Evolutionary conservation across 306 rosid species (phyloP).

Genomic region (Casuarina equisetifolia): DNA sequence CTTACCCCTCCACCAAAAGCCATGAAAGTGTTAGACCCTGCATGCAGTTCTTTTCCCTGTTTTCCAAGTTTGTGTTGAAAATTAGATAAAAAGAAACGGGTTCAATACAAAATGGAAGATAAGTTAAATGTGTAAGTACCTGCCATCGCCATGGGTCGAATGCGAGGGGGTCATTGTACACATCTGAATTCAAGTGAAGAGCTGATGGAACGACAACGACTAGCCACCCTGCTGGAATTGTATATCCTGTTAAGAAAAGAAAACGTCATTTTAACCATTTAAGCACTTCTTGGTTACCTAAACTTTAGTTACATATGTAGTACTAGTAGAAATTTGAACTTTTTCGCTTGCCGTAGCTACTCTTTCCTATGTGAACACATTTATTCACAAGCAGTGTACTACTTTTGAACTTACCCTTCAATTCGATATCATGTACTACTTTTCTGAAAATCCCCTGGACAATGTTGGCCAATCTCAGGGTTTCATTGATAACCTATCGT

Average conservation of each 20-base stretch:
- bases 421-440: slow-evolving; percentile 3
- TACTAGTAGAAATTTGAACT: too few relatives aligned
- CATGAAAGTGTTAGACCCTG: slow-evolving; percentile 18
- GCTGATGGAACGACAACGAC: slow-evolving; percentile 1
- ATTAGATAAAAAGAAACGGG: neutral
- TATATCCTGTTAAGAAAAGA: slow-evolving; percentile 7
- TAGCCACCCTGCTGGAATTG: slow-evolving; percentile 10
- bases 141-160: slow-evolving; percentile 27
- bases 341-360: too few relatives aligned
- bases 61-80: neutral
- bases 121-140: neutral
- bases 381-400: too few relatives aligned
- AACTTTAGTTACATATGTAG: too few relatives aligned
- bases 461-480: slow-evolving; percentile 13
- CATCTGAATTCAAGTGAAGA: neutral
- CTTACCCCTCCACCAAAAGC: slow-evolving; percentile 18
- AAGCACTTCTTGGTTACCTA: too few relatives aligned
- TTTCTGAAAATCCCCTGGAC: slow-evolving; percentile 12
- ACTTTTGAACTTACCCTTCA: slow-evolving; percentile 8
- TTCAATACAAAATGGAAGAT: neutral
- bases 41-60: slow-evolving; percentile 1
- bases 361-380: too few relatives aligned
- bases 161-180: neutral
- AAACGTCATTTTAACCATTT: too few relatives aligned
- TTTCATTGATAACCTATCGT: slow-evolving; percentile 21